These are phyloP conservation scores for Coccinonectria pachysandricola DNA, from an alignment of 2,329 filamentous ascomycete species.

Conservation along the genomic window DNA sequence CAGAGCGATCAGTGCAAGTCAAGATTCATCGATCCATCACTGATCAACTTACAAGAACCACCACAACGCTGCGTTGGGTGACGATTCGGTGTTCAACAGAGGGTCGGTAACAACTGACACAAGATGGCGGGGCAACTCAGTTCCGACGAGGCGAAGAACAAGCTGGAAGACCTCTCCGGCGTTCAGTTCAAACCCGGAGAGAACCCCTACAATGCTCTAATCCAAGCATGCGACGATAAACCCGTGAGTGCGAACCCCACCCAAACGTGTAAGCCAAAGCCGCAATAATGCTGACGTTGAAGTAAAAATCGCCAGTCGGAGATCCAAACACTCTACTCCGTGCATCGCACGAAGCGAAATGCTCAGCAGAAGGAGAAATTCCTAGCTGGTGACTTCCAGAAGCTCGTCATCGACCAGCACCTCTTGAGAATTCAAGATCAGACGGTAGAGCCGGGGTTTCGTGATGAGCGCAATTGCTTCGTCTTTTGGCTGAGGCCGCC, in stretches of 20 bases:
- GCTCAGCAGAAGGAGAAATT: slow-evolving; percentile 65
- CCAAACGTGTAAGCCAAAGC: too few relatives aligned
- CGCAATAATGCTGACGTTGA: neutral
- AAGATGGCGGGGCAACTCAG: slow-evolving; percentile 11
- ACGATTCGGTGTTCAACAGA: too few relatives aligned
- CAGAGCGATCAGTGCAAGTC: too few relatives aligned
- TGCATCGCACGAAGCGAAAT: slow-evolving; percentile 67
- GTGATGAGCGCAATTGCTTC: slow-evolving; percentile 70
- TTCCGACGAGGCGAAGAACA: slow-evolving; percentile 33
- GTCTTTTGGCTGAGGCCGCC: slow-evolving; percentile 85
- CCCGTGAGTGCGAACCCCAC: too few relatives aligned
- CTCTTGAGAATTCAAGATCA: slow-evolving; percentile 59
- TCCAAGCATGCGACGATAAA: slow-evolving; percentile 55
- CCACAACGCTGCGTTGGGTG: too few relatives aligned
- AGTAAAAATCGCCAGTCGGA: slow-evolving; percentile 44
- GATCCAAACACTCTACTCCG: slow-evolving; percentile 62
- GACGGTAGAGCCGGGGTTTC: slow-evolving; percentile 54
- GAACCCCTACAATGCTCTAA: slow-evolving; percentile 70
- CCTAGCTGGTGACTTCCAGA: slow-evolving; percentile 54
- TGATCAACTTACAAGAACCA: too few relatives aligned
- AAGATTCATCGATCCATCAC: too few relatives aligned
- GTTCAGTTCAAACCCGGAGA: slow-evolving; percentile 39
- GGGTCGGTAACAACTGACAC: too few relatives aligned
- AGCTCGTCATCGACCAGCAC: slow-evolving; percentile 66
- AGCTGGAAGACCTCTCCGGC: slow-evolving; percentile 45